Evolutionary conservation across 2,329 filamentous ascomycete species (phyloP), one percentile per base, ranked within the genome.

Genomic region (Ascochyta koolunga): DNA sequence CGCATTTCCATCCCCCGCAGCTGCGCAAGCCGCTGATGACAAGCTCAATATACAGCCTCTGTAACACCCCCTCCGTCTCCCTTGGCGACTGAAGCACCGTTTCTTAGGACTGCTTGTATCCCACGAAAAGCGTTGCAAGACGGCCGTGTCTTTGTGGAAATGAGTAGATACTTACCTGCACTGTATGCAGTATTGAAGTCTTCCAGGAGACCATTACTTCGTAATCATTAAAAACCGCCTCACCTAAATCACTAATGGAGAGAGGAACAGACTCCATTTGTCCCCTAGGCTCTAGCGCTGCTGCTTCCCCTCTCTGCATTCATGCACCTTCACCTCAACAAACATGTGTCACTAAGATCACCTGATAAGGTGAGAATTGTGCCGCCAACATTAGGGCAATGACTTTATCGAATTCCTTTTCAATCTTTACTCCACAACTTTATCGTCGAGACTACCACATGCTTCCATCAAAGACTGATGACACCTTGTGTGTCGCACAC

Each of bases 401-500:
- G 24, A 27, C 9, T 21, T 5, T 1, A 3, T 29, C 24, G n/a
- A 38, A 11, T 15, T 45, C 21, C 9, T 5, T 11, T n/a, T n/a
- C 16, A 11, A 33, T 16, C 15, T 21, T 16, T 21, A 7, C 16
- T n/a, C n/a, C 10, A 19, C 24, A 24, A 11, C n/a, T 11, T 8
- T 16, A 24, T 15, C 36, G 41, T 21, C 29, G 29, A 21, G 21
- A 49, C 37, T 68, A 67, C 37, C 39, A 59, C 10, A 66, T 66
- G 58, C 39, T 66, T 15, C 47, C 50, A 9, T 59, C 54, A 4
- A 66, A 65, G 19, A 39, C 61, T 31, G 16, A 50, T 13, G 38
- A 42, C 40, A 40, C 31, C 6, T 22, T 57, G 38, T 31, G 29
- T 37, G 48, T 50, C 13, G 41, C 21, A 19, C 15, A 37, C 15